Evolutionary conservation across 139 green algal species (phyloP).

Genomic region (Asterochloris sp.): DNA sequence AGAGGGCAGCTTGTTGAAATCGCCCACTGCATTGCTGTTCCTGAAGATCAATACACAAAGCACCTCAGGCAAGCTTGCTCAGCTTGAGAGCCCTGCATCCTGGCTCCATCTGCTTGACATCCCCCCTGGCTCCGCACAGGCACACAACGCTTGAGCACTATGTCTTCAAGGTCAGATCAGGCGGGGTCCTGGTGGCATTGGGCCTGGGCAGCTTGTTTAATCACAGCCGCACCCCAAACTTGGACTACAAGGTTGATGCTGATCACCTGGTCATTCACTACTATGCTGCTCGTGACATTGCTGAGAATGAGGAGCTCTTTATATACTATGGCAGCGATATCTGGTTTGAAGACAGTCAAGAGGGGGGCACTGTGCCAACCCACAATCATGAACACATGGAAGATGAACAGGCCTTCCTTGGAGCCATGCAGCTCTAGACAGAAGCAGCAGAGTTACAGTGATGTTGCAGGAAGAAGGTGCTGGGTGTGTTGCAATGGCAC

Average conservation of each 20-base stretch:
- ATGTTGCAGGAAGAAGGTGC: too few species aligned
- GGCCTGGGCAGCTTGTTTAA: constrained; percentile 28
- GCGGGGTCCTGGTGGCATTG: constrained; percentile 20
- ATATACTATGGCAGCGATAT: constrained; percentile 31
- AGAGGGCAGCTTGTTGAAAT: constrained; percentile 17
- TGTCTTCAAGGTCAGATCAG: constrained; percentile 11
- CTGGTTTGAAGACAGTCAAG: constrained; percentile 28
- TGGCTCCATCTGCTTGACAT: neutral
- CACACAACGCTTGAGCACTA: constrained; percentile 29
- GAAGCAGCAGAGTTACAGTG: too few species aligned
- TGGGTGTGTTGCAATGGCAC: too few species aligned
- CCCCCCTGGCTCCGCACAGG: constrained; percentile 1
- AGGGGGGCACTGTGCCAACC: neutral
- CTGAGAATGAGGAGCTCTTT: constrained; percentile 27
- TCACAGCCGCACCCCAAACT: constrained; percentile 11
- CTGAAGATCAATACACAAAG: constrained; percentile 5
- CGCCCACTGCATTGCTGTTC: constrained; percentile 23
- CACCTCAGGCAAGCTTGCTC: constrained; percentile 4
- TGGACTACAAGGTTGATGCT: constrained; percentile 28
- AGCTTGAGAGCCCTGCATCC: neutral
- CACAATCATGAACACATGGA: constrained; percentile 27
- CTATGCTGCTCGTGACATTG: constrained; percentile 17
- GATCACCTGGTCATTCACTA: constrained; percentile 12
- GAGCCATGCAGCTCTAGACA: neutral
- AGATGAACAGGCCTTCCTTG: constrained; percentile 15